phyloP scores from a whole-genome alignment of 257 asterid species.

The Apocynum venetum region DNA sequence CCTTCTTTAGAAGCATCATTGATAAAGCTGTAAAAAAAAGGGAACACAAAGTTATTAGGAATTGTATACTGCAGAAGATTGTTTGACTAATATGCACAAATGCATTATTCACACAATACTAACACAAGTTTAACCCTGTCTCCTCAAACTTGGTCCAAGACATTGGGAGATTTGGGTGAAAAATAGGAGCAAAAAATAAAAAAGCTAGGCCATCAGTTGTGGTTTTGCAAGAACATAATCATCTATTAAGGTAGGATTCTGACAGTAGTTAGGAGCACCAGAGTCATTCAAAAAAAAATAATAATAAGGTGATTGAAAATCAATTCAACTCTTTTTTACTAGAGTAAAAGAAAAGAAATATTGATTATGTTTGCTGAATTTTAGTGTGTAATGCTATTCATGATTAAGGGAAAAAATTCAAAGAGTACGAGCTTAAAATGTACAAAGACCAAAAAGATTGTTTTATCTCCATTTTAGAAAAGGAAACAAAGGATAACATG shows the following conservation, averaged over 20 bases:
- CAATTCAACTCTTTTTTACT: background rate
- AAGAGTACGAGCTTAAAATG: background rate
- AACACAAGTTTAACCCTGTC: background rate
- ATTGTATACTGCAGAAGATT: background rate
- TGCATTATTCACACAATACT: background rate
- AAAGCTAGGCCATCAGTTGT: background rate
- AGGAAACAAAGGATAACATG: background rate
- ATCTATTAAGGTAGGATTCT: background rate
- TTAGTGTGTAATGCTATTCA: background rate
- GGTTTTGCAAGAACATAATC: background rate
- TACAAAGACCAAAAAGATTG: background rate
- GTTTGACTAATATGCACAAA: background rate
- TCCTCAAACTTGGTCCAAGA: background rate
- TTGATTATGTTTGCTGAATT: background rate
- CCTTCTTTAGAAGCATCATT: constrained; percentile 64
- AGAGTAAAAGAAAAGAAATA: background rate
- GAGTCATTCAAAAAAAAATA: background rate
- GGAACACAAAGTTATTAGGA: background rate
- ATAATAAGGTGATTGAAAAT: background rate
- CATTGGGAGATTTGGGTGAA: background rate
- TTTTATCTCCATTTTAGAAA: background rate
- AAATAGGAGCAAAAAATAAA: background rate
- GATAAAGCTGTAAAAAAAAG: constrained; percentile 53
- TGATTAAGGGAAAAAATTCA: background rate
- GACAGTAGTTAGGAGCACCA: background rate